Base-by-base conservation (phyloP, 257 asterid genomes). In the Striga asiatica region DNA sequence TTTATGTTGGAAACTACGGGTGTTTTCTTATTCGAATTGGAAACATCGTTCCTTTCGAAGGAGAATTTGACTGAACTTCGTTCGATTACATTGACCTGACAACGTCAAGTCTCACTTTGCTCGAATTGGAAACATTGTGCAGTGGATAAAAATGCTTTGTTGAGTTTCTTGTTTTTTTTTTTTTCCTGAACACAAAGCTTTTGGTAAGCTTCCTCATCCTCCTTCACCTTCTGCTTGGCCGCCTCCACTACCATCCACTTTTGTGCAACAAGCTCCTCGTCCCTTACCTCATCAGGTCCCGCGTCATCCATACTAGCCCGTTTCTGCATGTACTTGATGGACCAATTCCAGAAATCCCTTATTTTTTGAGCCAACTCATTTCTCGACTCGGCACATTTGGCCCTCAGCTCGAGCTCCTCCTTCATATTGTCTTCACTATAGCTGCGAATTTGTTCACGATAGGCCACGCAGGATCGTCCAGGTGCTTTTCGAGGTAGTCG, bases 331-430 rank as follows among this genome's bases (percentile, higher is more conserved):
- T 74, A 74, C 76, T 82, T 92, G 10, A 54, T 62, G 56, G 76
- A 60, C 97, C 99, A 92, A 50, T 73, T 88, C 62, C 82, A 85
- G 24, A 70, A 92, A 6, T 88, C 95, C 25, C 83, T 67, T 8
- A 71, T 70, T 64, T 75, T 92, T 70, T 68, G 79, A 1, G 23
- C 20, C 3, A 82, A 80, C 43, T 92, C 97, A 66, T 83, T 84
- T 54, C 77, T 75, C 0, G 94, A 78, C 3, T 82, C 95, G 35
- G 65, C 80, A 37, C 94, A 82, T 56, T 65, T 81, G 73, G 77
- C 71, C 61, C 78, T 79, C 18, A 67, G 63, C 18, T 92, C 94
- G 73, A 88, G 56, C 83, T 92, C 99, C 29, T 92, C 99, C 45
- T 70, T 60, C 83, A 71, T 22, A 92, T 88, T 0, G 78, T 69